Evolutionary conservation across 2,329 filamentous ascomycete species (phyloP), one percentile per base, ranked within the genome.

Genomic region (Westerdykella aurantiaca): DNA sequence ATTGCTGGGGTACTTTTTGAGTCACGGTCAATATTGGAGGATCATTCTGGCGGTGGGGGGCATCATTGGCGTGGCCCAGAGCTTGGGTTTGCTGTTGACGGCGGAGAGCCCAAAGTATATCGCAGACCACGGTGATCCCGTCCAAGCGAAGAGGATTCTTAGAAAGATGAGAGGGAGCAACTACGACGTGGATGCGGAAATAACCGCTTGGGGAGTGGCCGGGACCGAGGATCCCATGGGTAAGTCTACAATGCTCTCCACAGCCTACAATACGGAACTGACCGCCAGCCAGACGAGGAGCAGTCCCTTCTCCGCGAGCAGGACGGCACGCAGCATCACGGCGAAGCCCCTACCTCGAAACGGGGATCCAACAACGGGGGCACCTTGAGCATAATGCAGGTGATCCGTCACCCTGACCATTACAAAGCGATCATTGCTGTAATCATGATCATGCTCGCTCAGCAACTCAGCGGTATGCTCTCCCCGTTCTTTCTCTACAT

Each of bases 21-120:
- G 89, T 70, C 77, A 83, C 57, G 88, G 80, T 5, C 80, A 76
- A 22, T 75, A 85, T 29, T 98, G 93, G 93, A 77, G 93, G 45
- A 77, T 87, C 66, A 90, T 97, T 39, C 73, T 98, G 17, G 86
- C 77, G 0, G 74, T 81, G 3, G 90, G 87, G 12, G 81, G 84
- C 17, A 63, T 79, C 5, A 76, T 96, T 29, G 88, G 82, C 0
- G 56, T 78, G 0, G 56, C 78, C 0, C 88, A 97, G 59, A 74
- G 78, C 0, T 31, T 85, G 1, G 86, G 86, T 0, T 73, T 96
- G n/a, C 60, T 86, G 3, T 61, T 88, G n/a, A 68, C 63, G 1
- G 79, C 91, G 0, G 93, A 98, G 66, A 95, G 87, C 57, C 93
- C 93, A 0, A 81, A 83, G 25, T 98, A 90, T 86, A 73, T 93